phyloP scores from a whole-genome alignment of 345 rosid species.

The Lumnitzera littorea region DNA sequence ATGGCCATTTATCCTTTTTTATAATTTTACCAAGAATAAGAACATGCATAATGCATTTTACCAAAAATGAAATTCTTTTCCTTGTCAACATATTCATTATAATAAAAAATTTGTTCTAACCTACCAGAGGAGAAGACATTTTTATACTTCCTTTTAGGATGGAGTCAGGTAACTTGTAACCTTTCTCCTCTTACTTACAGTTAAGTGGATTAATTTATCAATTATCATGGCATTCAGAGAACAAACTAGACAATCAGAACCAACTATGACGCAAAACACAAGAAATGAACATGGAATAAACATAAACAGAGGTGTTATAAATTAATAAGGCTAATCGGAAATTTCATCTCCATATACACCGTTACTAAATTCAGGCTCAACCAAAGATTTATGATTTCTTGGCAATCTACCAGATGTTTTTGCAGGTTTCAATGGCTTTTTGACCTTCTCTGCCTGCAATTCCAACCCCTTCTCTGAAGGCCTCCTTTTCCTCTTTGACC shows the following conservation, averaged over 20 bases:
- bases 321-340: conserved; percentile 32
- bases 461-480: conserved; percentile 97
- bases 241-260: not conserved
- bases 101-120: no score
- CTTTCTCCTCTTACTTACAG: no score
- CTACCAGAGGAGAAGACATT: no score
- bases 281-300: not conserved
- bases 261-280: not conserved
- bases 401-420: conserved; percentile 49
- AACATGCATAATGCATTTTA: no score
- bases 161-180: no score
- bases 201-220: no score
- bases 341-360: conserved; percentile 41
- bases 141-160: no score
- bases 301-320: not conserved
- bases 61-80: no score
- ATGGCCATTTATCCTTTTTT: no score
- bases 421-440: conserved; percentile 54
- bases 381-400: conserved; percentile 47
- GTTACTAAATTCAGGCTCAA: conserved; percentile 45
- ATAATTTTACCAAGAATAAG: no score
- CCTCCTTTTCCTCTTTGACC: conserved; percentile 66
- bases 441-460: conserved; percentile 87
- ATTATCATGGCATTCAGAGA: no score
- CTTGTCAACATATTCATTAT: no score